A percentile compares a stretch with the other conserved stretches of the same genome.
Evolutionary conservation across 1,284 basidiomycete genomes (phyloP).

Genomic region (Bondarzewia mesenterica): DNA sequence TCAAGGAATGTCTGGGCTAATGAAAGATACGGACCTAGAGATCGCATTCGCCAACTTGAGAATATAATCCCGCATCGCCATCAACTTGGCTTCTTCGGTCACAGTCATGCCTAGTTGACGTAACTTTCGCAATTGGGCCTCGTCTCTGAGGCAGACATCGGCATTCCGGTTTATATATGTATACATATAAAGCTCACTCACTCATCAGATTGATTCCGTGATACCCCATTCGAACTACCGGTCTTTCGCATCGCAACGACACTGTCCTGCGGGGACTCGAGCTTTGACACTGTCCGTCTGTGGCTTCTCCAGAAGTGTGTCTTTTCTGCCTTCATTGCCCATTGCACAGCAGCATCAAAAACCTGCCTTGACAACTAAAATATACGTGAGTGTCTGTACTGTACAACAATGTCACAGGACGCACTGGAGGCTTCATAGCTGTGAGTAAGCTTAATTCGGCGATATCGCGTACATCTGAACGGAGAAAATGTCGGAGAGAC

Average conservation of each 20-base stretch:
- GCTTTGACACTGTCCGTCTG: constrained; percentile 36
- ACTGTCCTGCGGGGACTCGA: constrained; percentile 63
- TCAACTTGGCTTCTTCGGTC: constrained; percentile 74
- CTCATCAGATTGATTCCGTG: constrained; percentile 66
- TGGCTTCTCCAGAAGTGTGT: constrained; percentile 69
- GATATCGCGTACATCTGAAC: constrained; percentile 77
- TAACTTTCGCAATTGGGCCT: constrained; percentile 61
- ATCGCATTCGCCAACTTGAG: constrained; percentile 71
- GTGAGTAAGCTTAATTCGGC: constrained; percentile 69
- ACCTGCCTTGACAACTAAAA: constrained; percentile 76
- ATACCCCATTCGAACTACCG: constrained; percentile 30
- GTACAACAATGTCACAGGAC: constrained; percentile 18
- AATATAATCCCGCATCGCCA: constrained; percentile 84
- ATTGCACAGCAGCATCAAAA: constrained; percentile 79
- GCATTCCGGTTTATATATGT: neutral
- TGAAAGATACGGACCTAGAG: constrained; percentile 35
- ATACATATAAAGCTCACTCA: constrained; percentile 21
- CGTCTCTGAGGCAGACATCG: constrained; percentile 49
- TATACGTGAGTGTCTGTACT: neutral
- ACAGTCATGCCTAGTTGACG: constrained; percentile 78
- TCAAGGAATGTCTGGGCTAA: neutral
- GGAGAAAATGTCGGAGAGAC: constrained; percentile 77
- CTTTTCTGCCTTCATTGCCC: constrained; percentile 79
- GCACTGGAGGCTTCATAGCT: constrained; percentile 72
- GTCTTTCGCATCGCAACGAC: constrained; percentile 53